phyloP scores from a whole-genome alignment of 371 early-diverging fungal genomes.

The Coemansia sp. region DNA sequence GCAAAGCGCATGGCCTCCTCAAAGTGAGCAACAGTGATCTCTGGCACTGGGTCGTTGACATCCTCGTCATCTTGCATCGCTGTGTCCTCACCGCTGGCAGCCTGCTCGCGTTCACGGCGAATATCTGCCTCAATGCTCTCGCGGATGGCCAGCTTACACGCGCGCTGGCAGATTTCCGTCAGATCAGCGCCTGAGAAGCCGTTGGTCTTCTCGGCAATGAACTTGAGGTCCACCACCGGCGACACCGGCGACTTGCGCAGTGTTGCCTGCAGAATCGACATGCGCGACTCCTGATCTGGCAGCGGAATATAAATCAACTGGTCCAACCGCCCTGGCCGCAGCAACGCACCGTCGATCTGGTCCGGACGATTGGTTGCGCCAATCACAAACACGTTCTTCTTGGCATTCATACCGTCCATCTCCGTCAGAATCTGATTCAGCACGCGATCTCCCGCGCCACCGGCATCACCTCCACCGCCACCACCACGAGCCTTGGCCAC shows the following conservation, averaged over 20 bases:
- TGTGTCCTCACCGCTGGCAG: constrained; percentile 64
- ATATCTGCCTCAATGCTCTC: constrained; percentile 97
- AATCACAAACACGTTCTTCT: constrained; percentile 99
- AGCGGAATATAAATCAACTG: constrained; percentile 99
- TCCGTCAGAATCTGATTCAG: constrained; percentile 99
- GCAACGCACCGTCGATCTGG: constrained; percentile 91
- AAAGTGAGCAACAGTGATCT: constrained; percentile 94
- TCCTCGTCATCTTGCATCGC: constrained; percentile 79
- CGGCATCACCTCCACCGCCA: constrained; percentile 83
- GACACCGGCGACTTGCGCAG: constrained; percentile 97
- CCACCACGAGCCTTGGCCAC: constrained; percentile 97
- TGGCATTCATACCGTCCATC: constrained; percentile 99
- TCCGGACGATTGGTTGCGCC: constrained; percentile 99
- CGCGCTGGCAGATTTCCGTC: constrained; percentile 99
- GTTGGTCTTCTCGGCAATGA: constrained; percentile 88
- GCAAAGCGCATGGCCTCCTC: constrained; percentile 98
- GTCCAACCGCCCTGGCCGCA: constrained; percentile 99
- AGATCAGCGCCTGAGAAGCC: constrained; percentile 99
- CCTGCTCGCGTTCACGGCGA: constrained; percentile 68
- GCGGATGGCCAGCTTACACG: constrained; percentile 98
- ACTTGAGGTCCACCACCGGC: constrained; percentile 78
- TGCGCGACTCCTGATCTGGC: constrained; percentile 92
- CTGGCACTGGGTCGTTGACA: constrained; percentile 74
- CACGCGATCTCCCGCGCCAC: constrained; percentile 98
- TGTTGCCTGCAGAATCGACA: constrained; percentile 85